These are phyloP conservation scores for Solanum etuberosum DNA, from an alignment of 257 asterid genomes.

Conservation along the genomic window DNA sequence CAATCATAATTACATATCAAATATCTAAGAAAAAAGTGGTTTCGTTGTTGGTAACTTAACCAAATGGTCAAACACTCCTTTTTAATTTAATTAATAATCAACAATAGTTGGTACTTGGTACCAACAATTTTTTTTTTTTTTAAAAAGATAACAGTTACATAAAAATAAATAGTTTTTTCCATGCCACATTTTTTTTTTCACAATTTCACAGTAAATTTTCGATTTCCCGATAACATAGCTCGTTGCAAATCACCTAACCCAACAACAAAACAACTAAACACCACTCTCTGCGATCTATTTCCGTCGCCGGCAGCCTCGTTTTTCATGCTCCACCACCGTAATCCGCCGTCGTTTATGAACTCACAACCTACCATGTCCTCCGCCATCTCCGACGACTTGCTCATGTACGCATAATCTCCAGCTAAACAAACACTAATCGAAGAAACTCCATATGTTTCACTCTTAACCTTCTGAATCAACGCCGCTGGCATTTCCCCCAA, in stretches of 20 bases:
- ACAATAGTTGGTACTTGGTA: background rate
- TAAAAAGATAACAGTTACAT: background rate
- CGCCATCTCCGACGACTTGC: slow-evolving; percentile 26
- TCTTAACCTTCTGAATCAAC: slow-evolving; percentile 22
- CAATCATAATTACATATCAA: too few relatives aligned
- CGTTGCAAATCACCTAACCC: slow-evolving; percentile 37
- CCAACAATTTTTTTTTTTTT: background rate
- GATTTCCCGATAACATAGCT: slow-evolving; percentile 5
- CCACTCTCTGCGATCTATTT: slow-evolving; percentile 19
- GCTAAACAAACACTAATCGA: slow-evolving; percentile 24
- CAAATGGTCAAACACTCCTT: background rate
- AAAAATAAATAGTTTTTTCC: background rate
- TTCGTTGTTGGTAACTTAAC: background rate
- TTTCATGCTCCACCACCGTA: slow-evolving; percentile 59
- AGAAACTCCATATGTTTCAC: slow-evolving; percentile 20
- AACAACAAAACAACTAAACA: slow-evolving; percentile 35
- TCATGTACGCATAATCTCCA: slow-evolving; percentile 32
- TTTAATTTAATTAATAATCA: background rate
- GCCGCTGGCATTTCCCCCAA: slow-evolving; percentile 52
- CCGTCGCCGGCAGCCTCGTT: slow-evolving; percentile 25
- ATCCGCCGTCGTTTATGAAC: slow-evolving; percentile 16
- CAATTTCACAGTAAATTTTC: background rate
- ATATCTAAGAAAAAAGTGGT: background rate
- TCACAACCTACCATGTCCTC: slow-evolving; percentile 55
- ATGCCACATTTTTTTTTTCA: background rate